Conservation (phyloP, 1,284 basidiomycete species). For the Apiotrichum gracile region DNA sequence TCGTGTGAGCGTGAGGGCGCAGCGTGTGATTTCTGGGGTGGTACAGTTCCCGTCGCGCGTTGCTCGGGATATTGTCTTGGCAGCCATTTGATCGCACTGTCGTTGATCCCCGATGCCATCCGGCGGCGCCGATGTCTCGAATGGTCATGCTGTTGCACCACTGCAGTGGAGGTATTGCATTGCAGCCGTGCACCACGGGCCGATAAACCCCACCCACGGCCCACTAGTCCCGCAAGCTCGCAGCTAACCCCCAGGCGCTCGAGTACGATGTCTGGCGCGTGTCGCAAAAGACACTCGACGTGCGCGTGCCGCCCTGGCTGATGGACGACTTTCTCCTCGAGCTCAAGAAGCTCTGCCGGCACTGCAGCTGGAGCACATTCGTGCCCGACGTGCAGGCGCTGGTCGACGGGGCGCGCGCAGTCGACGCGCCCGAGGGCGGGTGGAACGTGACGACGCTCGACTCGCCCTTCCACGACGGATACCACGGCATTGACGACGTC, state of each 20-base stretch:
- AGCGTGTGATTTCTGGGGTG: no score
- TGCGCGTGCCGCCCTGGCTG: conserved; percentile 21
- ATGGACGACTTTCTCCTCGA: neutral
- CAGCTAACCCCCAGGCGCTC: conserved; percentile 20
- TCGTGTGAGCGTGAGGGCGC: no score
- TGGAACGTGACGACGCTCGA: conserved; percentile 31
- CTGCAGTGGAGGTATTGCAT: no score
- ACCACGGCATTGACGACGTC: conserved; percentile 39
- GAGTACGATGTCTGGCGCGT: conserved; percentile 44
- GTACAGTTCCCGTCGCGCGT: no score
- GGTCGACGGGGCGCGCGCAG: conserved; percentile 14
- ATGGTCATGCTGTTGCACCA: no score
- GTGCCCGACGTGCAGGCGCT: conserved; percentile 35
- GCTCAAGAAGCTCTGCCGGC: conserved; percentile 5
- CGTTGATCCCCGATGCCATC: no score
- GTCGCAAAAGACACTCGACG: conserved; percentile 26
- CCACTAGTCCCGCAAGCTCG: neutral
- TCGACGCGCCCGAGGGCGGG: conserved; percentile 5
- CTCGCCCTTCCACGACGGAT: conserved; percentile 41
- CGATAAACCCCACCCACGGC: neutral
- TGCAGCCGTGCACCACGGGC: no score
- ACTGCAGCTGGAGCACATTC: conserved; percentile 10
- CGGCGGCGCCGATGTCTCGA: no score
- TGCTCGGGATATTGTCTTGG: no score
- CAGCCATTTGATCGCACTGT: no score